Percentiles rank a stretch among this genome's conserved stretches.
Evolutionary conservation across 2,329 filamentous ascomycete genomes (phyloP).

Genomic region (Pezicula radicicola): DNA sequence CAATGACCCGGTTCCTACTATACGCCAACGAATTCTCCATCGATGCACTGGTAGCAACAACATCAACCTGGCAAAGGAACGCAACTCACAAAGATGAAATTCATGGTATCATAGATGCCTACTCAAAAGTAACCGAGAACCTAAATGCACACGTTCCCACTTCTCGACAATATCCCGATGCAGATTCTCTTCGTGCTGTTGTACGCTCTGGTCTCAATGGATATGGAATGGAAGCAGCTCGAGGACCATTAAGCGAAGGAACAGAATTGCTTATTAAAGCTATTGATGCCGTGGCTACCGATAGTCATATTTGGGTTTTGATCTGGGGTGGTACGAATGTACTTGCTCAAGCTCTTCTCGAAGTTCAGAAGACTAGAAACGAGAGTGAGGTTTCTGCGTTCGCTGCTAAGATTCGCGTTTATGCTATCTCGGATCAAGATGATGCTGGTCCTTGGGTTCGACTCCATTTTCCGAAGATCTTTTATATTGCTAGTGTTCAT

Average conservation of each 20-base stretch:
- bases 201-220: conserved; percentile 35
- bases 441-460: conserved; percentile 55
- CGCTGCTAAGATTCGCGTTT: conserved; percentile 43
- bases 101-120: conserved; percentile 40
- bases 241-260: conserved; percentile 27
- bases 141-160: conserved; percentile 45
- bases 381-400: conserved; percentile 32
- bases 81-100: conserved; percentile 38
- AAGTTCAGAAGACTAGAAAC: conserved; percentile 30
- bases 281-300: conserved; percentile 27
- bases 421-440: conserved; percentile 58
- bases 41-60: conserved; percentile 41
- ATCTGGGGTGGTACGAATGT: conserved; percentile 52
- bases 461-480: conserved; percentile 47
- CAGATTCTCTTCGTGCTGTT: conserved; percentile 31
- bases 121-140: conserved; percentile 40
- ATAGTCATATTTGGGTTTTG: conserved; percentile 47
- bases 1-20: conserved; percentile 39
- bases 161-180: conserved; percentile 37
- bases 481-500: conserved; percentile 54
- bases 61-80: conserved; percentile 42
- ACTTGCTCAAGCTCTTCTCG: conserved; percentile 44
- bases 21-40: conserved; percentile 46
- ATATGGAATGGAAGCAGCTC: conserved; percentile 7
- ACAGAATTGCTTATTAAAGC: conserved; percentile 40